Evolutionary conservation across 2,329 filamentous ascomycete genomes (phyloP), one percentile per base, ranked within the genome.

Genomic region (Cordyceps cateniannulata): DNA sequence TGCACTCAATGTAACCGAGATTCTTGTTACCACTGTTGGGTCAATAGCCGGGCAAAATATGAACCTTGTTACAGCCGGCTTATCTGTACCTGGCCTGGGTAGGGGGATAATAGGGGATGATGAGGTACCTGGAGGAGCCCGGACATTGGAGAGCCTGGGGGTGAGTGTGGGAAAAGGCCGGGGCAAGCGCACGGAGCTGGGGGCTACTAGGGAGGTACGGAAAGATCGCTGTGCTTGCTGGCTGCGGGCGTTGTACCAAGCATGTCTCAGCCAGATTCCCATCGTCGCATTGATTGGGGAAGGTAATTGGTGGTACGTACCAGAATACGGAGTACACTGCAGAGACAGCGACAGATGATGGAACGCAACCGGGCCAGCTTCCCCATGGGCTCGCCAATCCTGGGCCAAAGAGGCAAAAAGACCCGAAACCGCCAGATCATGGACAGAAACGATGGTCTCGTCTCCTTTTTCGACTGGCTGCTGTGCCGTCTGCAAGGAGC

Each of bases 371-470:
- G 38, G 48, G 57, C 38, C 24, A 22, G 48, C 49, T 59, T 59
- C 57, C 57, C 57, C 57, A 59, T 52, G 57, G 57, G 57, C 57
- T 59, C 57, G 57, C 38, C 57, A 59, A 59, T 53, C 57, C 35
- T 52, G 12, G 38, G 57, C 57, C 32, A 52, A 59, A 59, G 14
- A 45, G 57, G 57, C 49, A 59, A 59, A 59, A 59, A 53, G 57
- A 52, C 57, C 57, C 57, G 57, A 59, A 52, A 51, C 57, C 48
- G 40, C 52, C 35, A 55, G 52, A 45, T 45, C 18, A 55, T 10
- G 40, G 25, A 38, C 52, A 45, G 52, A 55, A 45, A 32, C 52
- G 40, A 54, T 44, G 22, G 38, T 18, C 24, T 55, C 38, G 25
- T 32, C 52, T 55, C 52, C 52, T 44, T 42, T 44, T 44, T 20